Evolutionary conservation across 1,284 basidiomycete species (phyloP), one percentile per base, ranked within the genome.

Genomic region (Chondrostereum purpureum): DNA sequence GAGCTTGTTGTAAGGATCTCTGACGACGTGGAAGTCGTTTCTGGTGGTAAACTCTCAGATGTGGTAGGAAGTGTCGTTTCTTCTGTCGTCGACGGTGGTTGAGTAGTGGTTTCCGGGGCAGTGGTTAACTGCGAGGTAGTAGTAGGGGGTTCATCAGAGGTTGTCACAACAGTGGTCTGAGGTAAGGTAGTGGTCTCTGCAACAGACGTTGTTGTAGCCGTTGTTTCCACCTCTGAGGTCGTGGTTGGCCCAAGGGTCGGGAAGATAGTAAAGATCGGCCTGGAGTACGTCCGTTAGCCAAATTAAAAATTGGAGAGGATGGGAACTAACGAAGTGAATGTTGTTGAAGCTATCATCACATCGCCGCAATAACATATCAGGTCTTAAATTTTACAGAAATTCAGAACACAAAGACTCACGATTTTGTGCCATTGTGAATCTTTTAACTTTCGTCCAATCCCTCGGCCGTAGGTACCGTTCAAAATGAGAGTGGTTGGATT

Each of bases 1-100:
- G 53, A 47, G 4, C 48, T 37, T 2, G 42, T 33, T 4, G 56
- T 31, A 0, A 50, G 20, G 1, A 31, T 31, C 27, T 8, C n/a
- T 31, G 8, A 8, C 27, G n/a, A 31, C 8, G 27, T n/a, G 27
- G 27, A 31, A 8, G 27, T 31, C 27, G 27, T 31, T 31, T 8
- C n/a, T 31, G 27, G 27, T 31, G 27, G 27, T n/a, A 31, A n/a
- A n/a, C 8, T n/a, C n/a, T 56, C n/a, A n/a, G 43, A 43, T 14
- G 52, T 51, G 8, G 51, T 47, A 4, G 50, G 47, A 12, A 54
- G 37, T 16, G 52, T 44, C 2, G 55, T 39, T 13, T 23, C 37
- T 4, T 47, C 43, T 1, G 52, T 47, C 1, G 50, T 38, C 11
- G 53, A 39, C 1, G 49, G 46, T 16, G 55, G 16, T n/a, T 45